Evolutionary conservation across 2,329 filamentous ascomycete genomes (phyloP), one percentile per base, ranked within the genome.

Genomic region (Botrytis sinoallii): DNA sequence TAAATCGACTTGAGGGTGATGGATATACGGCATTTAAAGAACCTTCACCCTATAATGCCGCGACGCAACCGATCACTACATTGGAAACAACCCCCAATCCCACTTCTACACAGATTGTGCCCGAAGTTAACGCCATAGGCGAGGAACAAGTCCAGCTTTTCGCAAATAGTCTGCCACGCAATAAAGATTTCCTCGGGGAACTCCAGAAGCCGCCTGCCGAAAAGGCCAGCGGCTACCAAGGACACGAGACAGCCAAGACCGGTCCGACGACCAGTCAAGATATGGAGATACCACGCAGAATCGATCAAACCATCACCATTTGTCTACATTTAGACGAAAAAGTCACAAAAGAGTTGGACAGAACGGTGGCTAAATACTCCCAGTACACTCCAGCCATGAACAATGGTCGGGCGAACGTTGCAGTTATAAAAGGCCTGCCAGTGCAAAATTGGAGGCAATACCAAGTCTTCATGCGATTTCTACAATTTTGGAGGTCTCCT

Each of bases 381-480:
- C 48, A 35, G 25, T 29, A 68, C 20, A 8, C 14, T 25, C 40
- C 64, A 52, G 35, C 20, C 18, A 60, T 73, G 42, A 73, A 60
- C 32, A 40, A 60, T 42, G 40, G 64, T n/a, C 64, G 64, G 22
- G 35, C 20, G 20, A 73, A 73, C 7, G 38, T 73, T 46, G 12
- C 64, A 48, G 14, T 73, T 20, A 29, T 69, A n/a, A 69, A 60
- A 42, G 52, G 52, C 10, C 38, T 73, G 16, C 71, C 71, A 46
- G 71, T 46, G n/a, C 52, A 59, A 46, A 16, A 73, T 68, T 73
- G 71, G 71, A 60, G 64, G 42, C 66, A 57, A 40, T 73, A 73
- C 65, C 71, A 73, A 61, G 4, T 46, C 0, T 46, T 73, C 32
- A 59, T 73, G 40, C 64, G 64, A 25, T 40, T 69, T 35, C 32